These are phyloP conservation scores for Biscutella laevigata DNA, from an alignment of 441 rosid genomes.

Conservation along the genomic window DNA sequence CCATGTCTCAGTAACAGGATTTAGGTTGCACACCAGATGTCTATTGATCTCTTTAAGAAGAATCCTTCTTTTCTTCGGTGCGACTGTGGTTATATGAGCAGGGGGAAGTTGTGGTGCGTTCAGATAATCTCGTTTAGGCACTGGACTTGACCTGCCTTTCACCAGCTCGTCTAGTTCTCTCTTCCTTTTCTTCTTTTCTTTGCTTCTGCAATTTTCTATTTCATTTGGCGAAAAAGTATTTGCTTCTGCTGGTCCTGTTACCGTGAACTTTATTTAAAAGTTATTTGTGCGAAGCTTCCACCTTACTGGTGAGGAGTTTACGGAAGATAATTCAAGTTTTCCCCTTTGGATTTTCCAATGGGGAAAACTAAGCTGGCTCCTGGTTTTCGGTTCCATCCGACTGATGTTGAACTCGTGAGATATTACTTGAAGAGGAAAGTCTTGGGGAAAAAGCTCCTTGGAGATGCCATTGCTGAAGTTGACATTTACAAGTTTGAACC, in stretches of 20 bases:
- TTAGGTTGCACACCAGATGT: slow-evolving; percentile 50
- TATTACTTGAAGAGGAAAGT: slow-evolving; percentile 62
- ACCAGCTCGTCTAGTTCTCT: not conserved
- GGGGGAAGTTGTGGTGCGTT: slow-evolving; percentile 58
- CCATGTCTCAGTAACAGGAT: slow-evolving; percentile 39
- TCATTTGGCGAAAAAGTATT: not conserved
- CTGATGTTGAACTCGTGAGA: slow-evolving; percentile 54
- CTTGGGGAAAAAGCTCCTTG: slow-evolving; percentile 34
- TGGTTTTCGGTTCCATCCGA: slow-evolving; percentile 79
- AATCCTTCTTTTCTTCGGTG: slow-evolving; percentile 36
- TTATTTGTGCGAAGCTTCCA: not conserved
- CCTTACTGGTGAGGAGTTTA: slow-evolving; percentile 14
- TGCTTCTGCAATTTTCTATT: slow-evolving; percentile 9
- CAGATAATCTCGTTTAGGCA: slow-evolving; percentile 49
- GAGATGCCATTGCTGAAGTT: slow-evolving; percentile 46
- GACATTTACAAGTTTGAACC: slow-evolving; percentile 62
- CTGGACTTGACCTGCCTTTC: slow-evolving; percentile 50
- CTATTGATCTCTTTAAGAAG: slow-evolving; percentile 47
- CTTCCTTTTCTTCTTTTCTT: slow-evolving; percentile 13
- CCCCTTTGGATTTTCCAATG: slow-evolving; percentile 31
- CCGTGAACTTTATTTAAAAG: not conserved
- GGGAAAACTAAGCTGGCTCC: slow-evolving; percentile 35
- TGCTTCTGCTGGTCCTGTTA: slow-evolving; percentile 7
- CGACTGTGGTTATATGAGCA: slow-evolving; percentile 54
- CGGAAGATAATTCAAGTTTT: slow-evolving; percentile 13